A percentile compares a stretch with the other conserved stretches of the same genome.
Evolutionary conservation across 129 eudicot species (phyloP).

Genomic region (Pittosporum tobira): DNA sequence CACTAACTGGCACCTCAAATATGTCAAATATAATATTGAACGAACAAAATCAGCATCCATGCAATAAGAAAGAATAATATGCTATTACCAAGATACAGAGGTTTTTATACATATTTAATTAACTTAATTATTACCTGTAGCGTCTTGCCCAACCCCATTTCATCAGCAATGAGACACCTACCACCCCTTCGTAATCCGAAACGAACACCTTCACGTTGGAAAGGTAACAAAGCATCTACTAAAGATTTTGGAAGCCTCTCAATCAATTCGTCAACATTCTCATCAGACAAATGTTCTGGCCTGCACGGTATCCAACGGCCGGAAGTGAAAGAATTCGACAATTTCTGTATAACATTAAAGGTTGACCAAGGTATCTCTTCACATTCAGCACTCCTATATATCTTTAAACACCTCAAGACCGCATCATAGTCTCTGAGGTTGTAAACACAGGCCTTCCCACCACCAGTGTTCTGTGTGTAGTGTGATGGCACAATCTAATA

Average conservation of each 20-base stretch:
- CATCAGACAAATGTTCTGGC: slow-evolving; percentile 79
- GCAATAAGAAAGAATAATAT: not conserved
- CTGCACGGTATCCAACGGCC: slow-evolving; percentile 89
- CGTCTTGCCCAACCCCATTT: slow-evolving; percentile 99
- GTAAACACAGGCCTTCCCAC: slow-evolving; percentile 67
- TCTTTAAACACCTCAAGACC: slow-evolving; percentile 63
- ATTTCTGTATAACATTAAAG: slow-evolving; percentile 52
- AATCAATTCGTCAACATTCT: slow-evolving; percentile 63
- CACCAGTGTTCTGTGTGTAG: slow-evolving; percentile 71
- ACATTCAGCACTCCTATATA: slow-evolving; percentile 29
- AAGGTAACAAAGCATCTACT: slow-evolving; percentile 57
- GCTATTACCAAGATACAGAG: not conserved
- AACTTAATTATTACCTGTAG: slow-evolving; percentile 55
- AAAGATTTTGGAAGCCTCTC: slow-evolving; percentile 50
- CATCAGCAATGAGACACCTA: slow-evolving; percentile 96
- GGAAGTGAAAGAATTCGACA: slow-evolving; percentile 48
- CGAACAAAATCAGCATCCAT: not conserved
- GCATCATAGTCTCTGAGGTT: slow-evolving; percentile 59
- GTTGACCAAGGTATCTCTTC: slow-evolving; percentile 90
- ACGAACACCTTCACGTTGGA: slow-evolving; percentile 80
- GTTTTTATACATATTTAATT: not conserved
- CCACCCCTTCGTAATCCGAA: slow-evolving; percentile 94
- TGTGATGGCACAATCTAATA: slow-evolving; percentile 56
- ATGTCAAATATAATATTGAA: not conserved
- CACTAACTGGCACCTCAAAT: not conserved